Percentiles rank a stretch among this genome's conserved stretches.
These are phyloP conservation scores for Thalassiosira profunda DNA, from an alignment of 108 stramenopile species.

Conservation along the genomic window DNA sequence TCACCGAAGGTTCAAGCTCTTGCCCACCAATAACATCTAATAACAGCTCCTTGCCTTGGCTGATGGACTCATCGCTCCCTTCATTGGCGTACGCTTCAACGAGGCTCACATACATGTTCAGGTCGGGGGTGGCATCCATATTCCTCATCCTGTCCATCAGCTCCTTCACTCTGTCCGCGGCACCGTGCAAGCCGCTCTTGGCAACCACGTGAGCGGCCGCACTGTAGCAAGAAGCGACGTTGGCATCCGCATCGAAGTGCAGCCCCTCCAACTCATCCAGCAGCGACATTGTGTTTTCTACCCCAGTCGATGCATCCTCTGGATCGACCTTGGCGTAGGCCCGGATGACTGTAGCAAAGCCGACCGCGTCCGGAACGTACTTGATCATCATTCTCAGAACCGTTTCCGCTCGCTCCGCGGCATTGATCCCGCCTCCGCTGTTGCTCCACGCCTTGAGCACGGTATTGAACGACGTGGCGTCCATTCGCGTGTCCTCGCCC, in stretches of 20 bases:
- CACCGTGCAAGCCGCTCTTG: constrained; percentile 15
- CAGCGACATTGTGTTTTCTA: constrained; percentile 32
- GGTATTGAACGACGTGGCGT: constrained; percentile 47
- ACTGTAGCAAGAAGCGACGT: constrained; percentile 43
- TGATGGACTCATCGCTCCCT: constrained; percentile 2
- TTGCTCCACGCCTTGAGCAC: constrained; percentile 48
- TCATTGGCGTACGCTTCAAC: constrained; percentile 13
- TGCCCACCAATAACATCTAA: constrained; percentile 4
- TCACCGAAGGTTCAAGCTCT: constrained; percentile 7
- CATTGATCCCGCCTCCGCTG: constrained; percentile 32
- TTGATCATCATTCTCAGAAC: constrained; percentile 40
- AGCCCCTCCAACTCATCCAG: constrained; percentile 30
- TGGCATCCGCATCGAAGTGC: constrained; percentile 11
- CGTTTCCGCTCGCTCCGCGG: constrained; percentile 36
- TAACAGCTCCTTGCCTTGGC: constrained; percentile 20
- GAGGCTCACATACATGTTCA: constrained; percentile 13
- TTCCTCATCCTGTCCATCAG: constrained; percentile 44
- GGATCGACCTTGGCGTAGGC: constrained; percentile 36
- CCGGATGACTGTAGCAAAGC: constrained; percentile 42
- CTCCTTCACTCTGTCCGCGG: constrained; percentile 10
- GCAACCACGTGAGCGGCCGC: constrained; percentile 30
- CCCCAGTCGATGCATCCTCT: neutral
- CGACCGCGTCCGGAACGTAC: constrained; percentile 22
- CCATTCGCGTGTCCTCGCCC: constrained; percentile 2
- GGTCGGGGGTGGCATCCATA: constrained; percentile 39